Percentiles rank a stretch among this genome's conserved stretches.
Conservation (phyloP, 2,329 filamentous ascomycete genomes). For the Sarocladium strictum region DNA sequence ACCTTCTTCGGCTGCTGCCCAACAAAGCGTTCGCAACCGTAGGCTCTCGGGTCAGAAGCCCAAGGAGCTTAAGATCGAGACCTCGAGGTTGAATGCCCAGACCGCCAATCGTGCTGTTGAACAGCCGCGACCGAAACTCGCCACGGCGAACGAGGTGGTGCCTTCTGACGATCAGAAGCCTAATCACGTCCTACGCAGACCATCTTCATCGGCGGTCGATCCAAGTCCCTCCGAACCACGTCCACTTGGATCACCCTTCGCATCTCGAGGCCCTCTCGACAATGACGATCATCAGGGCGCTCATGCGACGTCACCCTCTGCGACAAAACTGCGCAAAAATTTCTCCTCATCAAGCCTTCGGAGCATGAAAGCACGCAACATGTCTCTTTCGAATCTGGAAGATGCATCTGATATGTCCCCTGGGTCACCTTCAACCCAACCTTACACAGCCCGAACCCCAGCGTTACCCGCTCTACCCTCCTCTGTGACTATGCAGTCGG, state of each 20-base stretch:
- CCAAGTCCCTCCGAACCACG: slow-evolving; percentile 22
- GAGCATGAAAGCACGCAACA: slow-evolving; percentile 67
- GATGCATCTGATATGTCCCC: slow-evolving; percentile 63
- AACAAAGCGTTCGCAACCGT: slow-evolving; percentile 59
- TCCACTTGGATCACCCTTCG: slow-evolving; percentile 24
- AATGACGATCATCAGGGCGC: slow-evolving; percentile 31
- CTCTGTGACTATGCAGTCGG: slow-evolving; percentile 4
- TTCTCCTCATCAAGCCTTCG: slow-evolving; percentile 65
- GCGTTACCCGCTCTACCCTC: slow-evolving; percentile 40
- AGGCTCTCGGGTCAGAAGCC: slow-evolving; percentile 74
- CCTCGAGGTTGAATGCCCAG: slow-evolving; percentile 28
- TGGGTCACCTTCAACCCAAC: slow-evolving; percentile 66
- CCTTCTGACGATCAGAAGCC: background rate
- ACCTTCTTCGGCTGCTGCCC: slow-evolving; percentile 26
- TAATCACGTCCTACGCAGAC: slow-evolving; percentile 5
- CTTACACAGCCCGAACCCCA: slow-evolving; percentile 46
- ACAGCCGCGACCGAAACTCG: background rate
- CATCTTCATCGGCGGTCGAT: slow-evolving; percentile 21
- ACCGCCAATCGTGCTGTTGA: slow-evolving; percentile 8
- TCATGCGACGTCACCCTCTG: slow-evolving; percentile 48
- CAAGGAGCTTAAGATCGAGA: slow-evolving; percentile 88
- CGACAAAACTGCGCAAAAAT: slow-evolving; percentile 53
- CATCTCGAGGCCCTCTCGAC: slow-evolving; percentile 26
- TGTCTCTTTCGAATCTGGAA: slow-evolving; percentile 59
- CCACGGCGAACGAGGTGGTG: background rate